Evolutionary conservation across 2,329 filamentous ascomycete genomes (phyloP).

Genomic region (Colletotrichum nymphaeae): DNA sequence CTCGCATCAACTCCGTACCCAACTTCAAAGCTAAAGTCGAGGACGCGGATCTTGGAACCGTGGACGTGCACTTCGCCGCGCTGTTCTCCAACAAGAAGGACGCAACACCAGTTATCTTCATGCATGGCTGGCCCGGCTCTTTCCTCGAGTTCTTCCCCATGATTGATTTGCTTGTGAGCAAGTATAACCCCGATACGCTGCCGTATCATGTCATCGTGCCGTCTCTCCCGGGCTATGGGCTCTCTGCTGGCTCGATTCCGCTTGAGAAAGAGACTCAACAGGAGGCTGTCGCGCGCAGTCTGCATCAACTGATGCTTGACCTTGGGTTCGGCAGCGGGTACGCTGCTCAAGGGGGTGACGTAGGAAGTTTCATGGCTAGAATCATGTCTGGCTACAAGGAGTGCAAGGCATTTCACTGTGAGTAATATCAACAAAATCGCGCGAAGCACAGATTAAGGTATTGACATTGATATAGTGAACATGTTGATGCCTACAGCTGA

Average conservation of each 20-base stretch:
- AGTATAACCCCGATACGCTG: constrained; percentile 60
- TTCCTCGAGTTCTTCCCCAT: constrained; percentile 68
- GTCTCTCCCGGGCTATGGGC: constrained; percentile 62
- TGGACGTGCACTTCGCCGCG: constrained; percentile 63
- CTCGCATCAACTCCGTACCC: constrained; percentile 58
- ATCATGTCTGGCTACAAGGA: constrained; percentile 54
- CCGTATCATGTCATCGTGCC: constrained; percentile 69
- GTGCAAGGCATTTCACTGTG: constrained; percentile 57
- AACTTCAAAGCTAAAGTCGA: constrained; percentile 57
- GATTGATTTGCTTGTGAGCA: constrained; percentile 55
- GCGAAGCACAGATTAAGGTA: accelerated
- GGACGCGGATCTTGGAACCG: constrained; percentile 46
- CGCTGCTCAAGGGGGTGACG: constrained; percentile 67
- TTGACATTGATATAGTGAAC: constrained; percentile 5
- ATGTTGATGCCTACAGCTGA: neutral
- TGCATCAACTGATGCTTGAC: constrained; percentile 63
- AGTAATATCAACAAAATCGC: neutral
- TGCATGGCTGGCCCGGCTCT: constrained; percentile 67
- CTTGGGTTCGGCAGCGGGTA: constrained; percentile 65
- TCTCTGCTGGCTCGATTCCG: constrained; percentile 58
- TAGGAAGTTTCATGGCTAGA: constrained; percentile 58
- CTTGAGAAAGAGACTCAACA: constrained; percentile 34
- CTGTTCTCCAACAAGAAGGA: constrained; percentile 62
- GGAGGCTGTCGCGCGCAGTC: constrained; percentile 48
- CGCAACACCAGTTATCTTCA: constrained; percentile 61